phyloP scores from a whole-genome alignment of 148 eudicot genomes.

The Beta vulgaris region DNA sequence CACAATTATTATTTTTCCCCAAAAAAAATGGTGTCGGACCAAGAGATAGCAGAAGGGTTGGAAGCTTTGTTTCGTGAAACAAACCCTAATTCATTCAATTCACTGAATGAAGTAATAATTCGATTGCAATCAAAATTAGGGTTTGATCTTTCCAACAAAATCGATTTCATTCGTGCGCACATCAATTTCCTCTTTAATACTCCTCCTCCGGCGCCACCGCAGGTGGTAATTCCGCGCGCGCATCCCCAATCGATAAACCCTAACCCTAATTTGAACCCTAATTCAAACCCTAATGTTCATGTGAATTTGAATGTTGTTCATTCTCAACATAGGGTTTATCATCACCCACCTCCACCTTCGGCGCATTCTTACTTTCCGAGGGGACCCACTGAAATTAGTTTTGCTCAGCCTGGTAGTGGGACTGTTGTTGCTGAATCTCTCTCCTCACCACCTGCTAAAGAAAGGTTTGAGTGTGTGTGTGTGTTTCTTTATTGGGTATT shows the following conservation, averaged over 20 bases:
- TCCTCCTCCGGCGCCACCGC: slow-evolving; percentile 15
- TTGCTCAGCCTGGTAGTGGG: slow-evolving; percentile 31
- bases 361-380: slow-evolving; percentile 21
- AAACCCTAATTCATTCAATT: slow-evolving; percentile 39
- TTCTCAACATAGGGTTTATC: slow-evolving; percentile 6
- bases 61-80: slow-evolving; percentile 52
- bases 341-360: slow-evolving; percentile 16
- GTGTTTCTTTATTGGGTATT: not conserved
- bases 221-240: slow-evolving; percentile 3
- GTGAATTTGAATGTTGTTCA: slow-evolving; percentile 18
- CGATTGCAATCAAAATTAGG: slow-evolving; percentile 67
- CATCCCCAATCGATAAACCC: slow-evolving; percentile 4
- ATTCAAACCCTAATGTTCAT: slow-evolving; percentile 18
- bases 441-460: slow-evolving; percentile 33
- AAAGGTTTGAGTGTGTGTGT: slow-evolving; percentile 45
- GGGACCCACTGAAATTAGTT: slow-evolving; percentile 38
- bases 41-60: slow-evolving; percentile 53
- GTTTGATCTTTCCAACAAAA: slow-evolving; percentile 48
- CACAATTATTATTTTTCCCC: not conserved
- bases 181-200: slow-evolving; percentile 38
- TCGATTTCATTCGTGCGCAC: slow-evolving; percentile 65
- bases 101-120: slow-evolving; percentile 51
- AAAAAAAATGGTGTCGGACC: slow-evolving; percentile 52
- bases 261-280: slow-evolving; percentile 9
- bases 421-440: slow-evolving; percentile 23